Percentiles rank a stretch among this genome's conserved stretches.
Evolutionary conservation across 805 yeast species (phyloP).

Genomic region (Nakazawaea anatomiae): DNA sequence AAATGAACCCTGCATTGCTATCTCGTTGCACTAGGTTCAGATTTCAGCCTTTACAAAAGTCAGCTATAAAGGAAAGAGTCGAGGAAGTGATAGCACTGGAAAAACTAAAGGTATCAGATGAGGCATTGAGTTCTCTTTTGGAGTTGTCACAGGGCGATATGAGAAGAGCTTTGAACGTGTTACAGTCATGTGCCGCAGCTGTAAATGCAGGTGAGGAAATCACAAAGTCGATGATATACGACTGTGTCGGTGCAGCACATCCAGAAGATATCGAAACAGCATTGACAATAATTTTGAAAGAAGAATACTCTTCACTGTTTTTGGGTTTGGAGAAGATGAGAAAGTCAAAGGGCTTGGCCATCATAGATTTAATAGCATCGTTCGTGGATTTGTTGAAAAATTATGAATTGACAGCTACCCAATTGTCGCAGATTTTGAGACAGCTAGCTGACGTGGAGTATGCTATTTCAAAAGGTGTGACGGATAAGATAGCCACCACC

Average conservation of each 20-base stretch:
- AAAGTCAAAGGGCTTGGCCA: slow-evolving; percentile 75
- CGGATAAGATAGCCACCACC: slow-evolving; percentile 81
- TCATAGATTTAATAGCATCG: slow-evolving; percentile 78
- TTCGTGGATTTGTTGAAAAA: slow-evolving; percentile 63
- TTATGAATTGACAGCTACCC: slow-evolving; percentile 57
- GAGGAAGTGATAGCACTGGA: slow-evolving; percentile 67
- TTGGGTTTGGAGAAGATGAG: slow-evolving; percentile 62
- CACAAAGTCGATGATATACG: slow-evolving; percentile 73
- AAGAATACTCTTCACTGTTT: slow-evolving; percentile 81
- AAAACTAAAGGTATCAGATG: slow-evolving; percentile 46
- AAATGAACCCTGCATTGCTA: slow-evolving; percentile 87
- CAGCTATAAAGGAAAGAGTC: slow-evolving; percentile 65
- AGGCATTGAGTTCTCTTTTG: slow-evolving; percentile 63
- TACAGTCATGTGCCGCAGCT: slow-evolving; percentile 91
- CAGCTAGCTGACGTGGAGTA: slow-evolving; percentile 87
- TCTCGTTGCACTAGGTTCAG: slow-evolving; percentile 95
- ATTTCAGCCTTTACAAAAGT: slow-evolving; percentile 71
- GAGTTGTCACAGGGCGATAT: slow-evolving; percentile 87
- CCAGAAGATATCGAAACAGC: slow-evolving; percentile 78
- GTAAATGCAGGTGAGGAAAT: slow-evolving; percentile 49
- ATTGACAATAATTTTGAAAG: slow-evolving; percentile 71
- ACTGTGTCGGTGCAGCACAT: slow-evolving; percentile 93
- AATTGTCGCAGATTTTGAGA: slow-evolving; percentile 59
- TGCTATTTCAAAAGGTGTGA: slow-evolving; percentile 87
- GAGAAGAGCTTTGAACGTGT: slow-evolving; percentile 89